Evolutionary conservation across 2,329 filamentous ascomycete species (phyloP).

Genomic region (Beauveria brongniartii): DNA sequence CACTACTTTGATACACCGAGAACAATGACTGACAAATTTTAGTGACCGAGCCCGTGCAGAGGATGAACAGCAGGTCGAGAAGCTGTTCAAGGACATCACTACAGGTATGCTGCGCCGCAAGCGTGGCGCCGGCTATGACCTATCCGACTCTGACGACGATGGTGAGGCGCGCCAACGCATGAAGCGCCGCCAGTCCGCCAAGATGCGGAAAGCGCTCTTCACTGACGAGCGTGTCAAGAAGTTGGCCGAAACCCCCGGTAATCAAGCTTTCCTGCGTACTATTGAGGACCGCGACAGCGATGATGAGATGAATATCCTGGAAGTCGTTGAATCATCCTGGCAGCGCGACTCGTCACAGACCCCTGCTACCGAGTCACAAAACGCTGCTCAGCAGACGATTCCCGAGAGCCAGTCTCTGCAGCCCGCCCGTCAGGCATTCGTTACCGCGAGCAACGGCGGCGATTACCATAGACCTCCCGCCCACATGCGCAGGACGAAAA

Average conservation of each 20-base stretch:
- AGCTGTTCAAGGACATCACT: slow-evolving; percentile 87
- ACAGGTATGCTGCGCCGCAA: slow-evolving; percentile 81
- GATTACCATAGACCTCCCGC: slow-evolving; percentile 45
- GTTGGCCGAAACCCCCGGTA: slow-evolving; percentile 82
- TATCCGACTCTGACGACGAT: slow-evolving; percentile 87
- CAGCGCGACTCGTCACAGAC: slow-evolving; percentile 29
- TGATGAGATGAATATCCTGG: slow-evolving; percentile 69
- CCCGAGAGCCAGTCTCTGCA: slow-evolving; percentile 43
- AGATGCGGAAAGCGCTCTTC: slow-evolving; percentile 83
- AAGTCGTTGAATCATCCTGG: slow-evolving; percentile 31
- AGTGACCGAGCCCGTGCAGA: slow-evolving; percentile 71
- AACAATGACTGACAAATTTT: slow-evolving; percentile 10
- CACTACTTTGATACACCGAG: slow-evolving; percentile 7
- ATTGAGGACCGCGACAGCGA: slow-evolving; percentile 76
- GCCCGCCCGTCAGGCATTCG: slow-evolving; percentile 23
- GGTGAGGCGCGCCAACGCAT: slow-evolving; percentile 67
- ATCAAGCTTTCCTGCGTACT: slow-evolving; percentile 80
- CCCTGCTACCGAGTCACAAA: neutral
- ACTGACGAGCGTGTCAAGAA: slow-evolving; percentile 85
- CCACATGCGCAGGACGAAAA: slow-evolving; percentile 53
- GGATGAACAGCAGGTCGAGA: slow-evolving; percentile 82
- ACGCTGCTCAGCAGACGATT: slow-evolving; percentile 24
- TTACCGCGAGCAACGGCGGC: slow-evolving; percentile 17
- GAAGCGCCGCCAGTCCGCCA: slow-evolving; percentile 81
- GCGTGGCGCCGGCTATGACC: slow-evolving; percentile 70